phyloP scores from a whole-genome alignment of 2,329 filamentous ascomycete genomes.

The Helotiales sp. region DNA sequence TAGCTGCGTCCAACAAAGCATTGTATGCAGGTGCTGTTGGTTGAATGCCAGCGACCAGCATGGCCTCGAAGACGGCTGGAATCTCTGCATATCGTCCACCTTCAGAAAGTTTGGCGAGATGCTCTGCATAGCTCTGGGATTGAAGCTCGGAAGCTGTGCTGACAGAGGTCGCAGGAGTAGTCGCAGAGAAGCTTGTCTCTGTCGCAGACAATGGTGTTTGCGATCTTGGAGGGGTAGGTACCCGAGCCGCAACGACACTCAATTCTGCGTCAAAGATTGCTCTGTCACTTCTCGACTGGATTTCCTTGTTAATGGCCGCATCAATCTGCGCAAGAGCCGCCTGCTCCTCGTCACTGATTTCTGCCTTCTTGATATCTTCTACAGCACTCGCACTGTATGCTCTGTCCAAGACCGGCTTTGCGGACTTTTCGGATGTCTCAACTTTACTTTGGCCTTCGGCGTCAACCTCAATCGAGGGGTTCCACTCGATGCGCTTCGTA shows the following conservation, averaged over 20 bases:
- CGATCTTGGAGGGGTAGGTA: slow-evolving; percentile 30
- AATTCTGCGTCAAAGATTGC: slow-evolving; percentile 38
- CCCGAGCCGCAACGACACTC: slow-evolving; percentile 33
- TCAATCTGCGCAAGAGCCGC: slow-evolving; percentile 78
- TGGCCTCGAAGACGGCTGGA: slow-evolving; percentile 84
- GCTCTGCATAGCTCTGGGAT: slow-evolving; percentile 71
- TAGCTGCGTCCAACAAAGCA: slow-evolving; percentile 79
- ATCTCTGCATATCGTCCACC: slow-evolving; percentile 81
- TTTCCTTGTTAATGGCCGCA: slow-evolving; percentile 79
- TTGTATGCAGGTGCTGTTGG: slow-evolving; percentile 91
- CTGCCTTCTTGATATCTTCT: slow-evolving; percentile 33
- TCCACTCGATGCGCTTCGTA: slow-evolving; percentile 86
- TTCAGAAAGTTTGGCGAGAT: slow-evolving; percentile 73
- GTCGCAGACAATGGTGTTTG: slow-evolving; percentile 27
- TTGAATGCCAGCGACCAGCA: slow-evolving; percentile 79
- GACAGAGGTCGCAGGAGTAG: slow-evolving; percentile 57
- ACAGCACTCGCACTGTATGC: slow-evolving; percentile 32
- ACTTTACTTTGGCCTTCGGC: slow-evolving; percentile 22
- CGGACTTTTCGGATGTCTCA: slow-evolving; percentile 9
- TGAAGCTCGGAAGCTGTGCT: slow-evolving; percentile 56
- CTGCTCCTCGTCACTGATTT: slow-evolving; percentile 46
- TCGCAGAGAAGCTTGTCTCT: slow-evolving; percentile 43
- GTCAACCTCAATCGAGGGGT: slow-evolving; percentile 47
- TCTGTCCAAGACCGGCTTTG: slow-evolving; percentile 26
- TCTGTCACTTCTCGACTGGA: slow-evolving; percentile 49